These are phyloP conservation scores for Biscogniauxia sp. DNA, from an alignment of 2,329 filamentous ascomycete genomes.

Conservation along the genomic window DNA sequence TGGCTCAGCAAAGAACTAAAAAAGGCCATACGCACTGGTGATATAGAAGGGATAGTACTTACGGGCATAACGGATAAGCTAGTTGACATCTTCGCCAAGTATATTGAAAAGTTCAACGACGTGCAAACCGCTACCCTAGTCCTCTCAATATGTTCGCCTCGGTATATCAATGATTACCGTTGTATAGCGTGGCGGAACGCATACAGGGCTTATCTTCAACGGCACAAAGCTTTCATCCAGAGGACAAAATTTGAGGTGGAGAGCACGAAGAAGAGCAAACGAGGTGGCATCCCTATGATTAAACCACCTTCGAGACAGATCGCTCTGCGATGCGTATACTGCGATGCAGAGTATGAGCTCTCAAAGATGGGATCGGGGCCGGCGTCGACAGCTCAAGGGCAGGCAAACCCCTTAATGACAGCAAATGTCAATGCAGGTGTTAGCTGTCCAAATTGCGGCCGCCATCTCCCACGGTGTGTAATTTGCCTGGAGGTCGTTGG, in stretches of 20 bases:
- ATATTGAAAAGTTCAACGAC: slow-evolving; percentile 73
- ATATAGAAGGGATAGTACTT: slow-evolving; percentile 74
- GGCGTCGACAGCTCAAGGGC: slow-evolving; percentile 13
- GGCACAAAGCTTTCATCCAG: slow-evolving; percentile 70
- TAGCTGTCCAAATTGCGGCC: slow-evolving; percentile 64
- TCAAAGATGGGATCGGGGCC: slow-evolving; percentile 33
- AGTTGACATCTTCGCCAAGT: slow-evolving; percentile 73
- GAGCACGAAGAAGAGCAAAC: slow-evolving; percentile 67
- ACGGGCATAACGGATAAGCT: slow-evolving; percentile 72
- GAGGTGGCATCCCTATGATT: slow-evolving; percentile 61
- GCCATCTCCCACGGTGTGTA: slow-evolving; percentile 65
- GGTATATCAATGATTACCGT: slow-evolving; percentile 74
- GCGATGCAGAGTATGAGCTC: slow-evolving; percentile 59
- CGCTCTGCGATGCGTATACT: slow-evolving; percentile 74
- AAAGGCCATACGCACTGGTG: slow-evolving; percentile 61
- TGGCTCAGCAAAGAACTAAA: slow-evolving; percentile 68
- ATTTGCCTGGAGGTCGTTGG: slow-evolving; percentile 67
- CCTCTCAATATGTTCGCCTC: slow-evolving; percentile 69
- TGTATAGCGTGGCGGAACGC: slow-evolving; percentile 70
- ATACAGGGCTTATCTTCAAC: slow-evolving; percentile 70
- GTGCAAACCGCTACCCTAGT: slow-evolving; percentile 76
- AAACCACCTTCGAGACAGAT: slow-evolving; percentile 67
- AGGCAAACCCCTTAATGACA: slow-evolving; percentile 55
- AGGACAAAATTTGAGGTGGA: slow-evolving; percentile 77
- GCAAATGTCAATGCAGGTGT: slow-evolving; percentile 59